These are phyloP conservation scores for Fusarium sp. DNA, from an alignment of 2,329 filamentous ascomycete genomes.

Conservation along the genomic window DNA sequence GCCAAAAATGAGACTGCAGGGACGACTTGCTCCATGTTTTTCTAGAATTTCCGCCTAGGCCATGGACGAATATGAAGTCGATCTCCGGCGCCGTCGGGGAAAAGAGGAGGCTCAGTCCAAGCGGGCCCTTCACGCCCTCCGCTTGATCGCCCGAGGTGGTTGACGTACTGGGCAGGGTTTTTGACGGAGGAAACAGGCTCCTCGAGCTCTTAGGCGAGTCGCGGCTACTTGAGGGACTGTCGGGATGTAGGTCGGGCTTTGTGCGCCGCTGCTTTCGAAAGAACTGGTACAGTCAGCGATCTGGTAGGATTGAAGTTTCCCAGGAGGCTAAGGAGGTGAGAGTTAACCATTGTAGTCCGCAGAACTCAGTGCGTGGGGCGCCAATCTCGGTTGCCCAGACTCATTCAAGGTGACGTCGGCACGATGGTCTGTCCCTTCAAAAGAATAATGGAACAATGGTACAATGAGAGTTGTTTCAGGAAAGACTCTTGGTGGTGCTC, in stretches of 20 bases:
- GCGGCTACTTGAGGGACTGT: neutral
- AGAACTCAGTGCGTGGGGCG: neutral
- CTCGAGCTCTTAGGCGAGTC: conserved; percentile 3
- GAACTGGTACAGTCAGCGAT: conserved; percentile 20
- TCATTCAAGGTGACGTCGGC: neutral
- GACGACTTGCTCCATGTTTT: conserved; percentile 51
- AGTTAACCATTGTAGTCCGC: conserved; percentile 17
- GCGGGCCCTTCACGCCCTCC: conserved; percentile 5
- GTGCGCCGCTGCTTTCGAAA: conserved; percentile 25
- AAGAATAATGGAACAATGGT: neutral
- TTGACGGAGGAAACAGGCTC: conserved; percentile 20
- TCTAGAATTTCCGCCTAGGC: conserved; percentile 50
- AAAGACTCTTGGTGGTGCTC: neutral
- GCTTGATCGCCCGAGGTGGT: neutral
- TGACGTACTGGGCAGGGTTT: conserved; percentile 5
- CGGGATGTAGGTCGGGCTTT: conserved; percentile 6
- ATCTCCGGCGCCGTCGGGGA: conserved; percentile 38
- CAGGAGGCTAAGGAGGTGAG: neutral
- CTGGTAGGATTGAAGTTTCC: neutral
- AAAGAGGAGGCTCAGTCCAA: conserved; percentile 36
- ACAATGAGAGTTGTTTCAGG: neutral
- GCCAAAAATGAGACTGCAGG: conserved; percentile 49
- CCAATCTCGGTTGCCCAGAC: neutral
- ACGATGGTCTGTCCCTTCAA: neutral
- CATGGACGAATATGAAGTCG: conserved; percentile 52